Percentiles rank a stretch among this genome's conserved stretches.
Conservation (phyloP, 202 grass and related monocot genomes). For the Panicum hallii region DNA sequence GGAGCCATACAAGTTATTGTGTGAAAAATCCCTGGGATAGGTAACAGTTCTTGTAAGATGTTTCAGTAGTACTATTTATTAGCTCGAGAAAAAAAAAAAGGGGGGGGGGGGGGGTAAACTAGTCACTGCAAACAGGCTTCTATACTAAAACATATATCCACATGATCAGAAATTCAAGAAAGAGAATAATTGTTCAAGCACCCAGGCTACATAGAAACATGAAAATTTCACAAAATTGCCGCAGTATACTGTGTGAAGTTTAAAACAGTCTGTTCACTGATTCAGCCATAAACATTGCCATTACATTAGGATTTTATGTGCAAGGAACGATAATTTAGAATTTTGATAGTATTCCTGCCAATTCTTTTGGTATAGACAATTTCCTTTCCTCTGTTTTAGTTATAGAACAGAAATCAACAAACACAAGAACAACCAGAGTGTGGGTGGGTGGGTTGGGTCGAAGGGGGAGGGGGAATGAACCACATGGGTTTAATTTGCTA, state of each 20-base stretch:
- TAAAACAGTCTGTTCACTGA: slow-evolving; percentile 4
- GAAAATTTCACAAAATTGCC: not conserved
- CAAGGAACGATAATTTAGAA: not conserved
- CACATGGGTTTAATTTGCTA: not conserved
- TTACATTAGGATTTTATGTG: not conserved
- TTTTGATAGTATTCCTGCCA: not conserved
- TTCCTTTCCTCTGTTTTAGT: no score
- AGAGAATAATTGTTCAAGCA: not conserved
- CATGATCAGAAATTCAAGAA: slow-evolving; percentile 3
- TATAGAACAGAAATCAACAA: no score
- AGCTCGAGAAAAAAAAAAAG: not conserved
- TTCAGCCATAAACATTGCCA: not conserved
- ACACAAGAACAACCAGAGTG: no score
- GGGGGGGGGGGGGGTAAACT: not conserved
- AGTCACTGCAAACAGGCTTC: not conserved
- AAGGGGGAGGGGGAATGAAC: no score
- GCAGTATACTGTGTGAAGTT: slow-evolving; percentile 7
- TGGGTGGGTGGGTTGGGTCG: no score
- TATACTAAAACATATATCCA: not conserved
- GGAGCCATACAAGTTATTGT: slow-evolving; percentile 56
- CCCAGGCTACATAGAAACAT: not conserved
- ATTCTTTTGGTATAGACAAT: not conserved
- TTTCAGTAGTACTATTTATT: not conserved
- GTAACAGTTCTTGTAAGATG: slow-evolving; percentile 16
- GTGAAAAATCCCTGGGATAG: slow-evolving; percentile 56